Conservation (phyloP, 768 basidiomycete genomes). For the Dentipellis fragilis region DNA sequence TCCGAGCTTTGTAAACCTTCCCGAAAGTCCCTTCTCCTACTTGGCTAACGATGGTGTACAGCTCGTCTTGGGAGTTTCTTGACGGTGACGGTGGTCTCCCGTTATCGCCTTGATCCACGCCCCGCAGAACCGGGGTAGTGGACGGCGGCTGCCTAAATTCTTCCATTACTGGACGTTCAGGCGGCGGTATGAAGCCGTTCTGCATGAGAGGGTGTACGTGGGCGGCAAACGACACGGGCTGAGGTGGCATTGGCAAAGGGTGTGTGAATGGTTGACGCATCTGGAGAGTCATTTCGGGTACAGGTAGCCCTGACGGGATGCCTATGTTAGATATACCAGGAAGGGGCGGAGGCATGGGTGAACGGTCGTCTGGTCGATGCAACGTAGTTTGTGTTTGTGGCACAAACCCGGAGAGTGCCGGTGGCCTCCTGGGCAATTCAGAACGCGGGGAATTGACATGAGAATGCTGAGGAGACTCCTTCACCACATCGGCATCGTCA, state of each 20-base stretch:
- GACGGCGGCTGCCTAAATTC: not conserved
- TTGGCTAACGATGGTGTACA: constrained; percentile 84
- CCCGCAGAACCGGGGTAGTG: not conserved
- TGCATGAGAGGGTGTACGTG: too few relatives aligned
- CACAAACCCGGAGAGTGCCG: not conserved
- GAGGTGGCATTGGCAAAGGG: not conserved
- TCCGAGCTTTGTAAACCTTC: constrained; percentile 93
- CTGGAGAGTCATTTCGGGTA: not conserved
- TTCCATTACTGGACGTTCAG: constrained; percentile 1
- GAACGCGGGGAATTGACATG: not conserved
- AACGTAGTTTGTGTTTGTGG: not conserved
- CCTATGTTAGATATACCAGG: too few relatives aligned
- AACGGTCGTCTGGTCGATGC: too few relatives aligned
- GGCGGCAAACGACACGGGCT: constrained; percentile 3
- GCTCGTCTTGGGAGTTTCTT: constrained; percentile 29
- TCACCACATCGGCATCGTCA: constrained; percentile 30
- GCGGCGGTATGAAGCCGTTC: too few relatives aligned
- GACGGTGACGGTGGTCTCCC: constrained; percentile 11
- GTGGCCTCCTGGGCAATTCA: not conserved
- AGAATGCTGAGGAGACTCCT: not conserved
- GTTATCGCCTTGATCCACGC: constrained; percentile 2
- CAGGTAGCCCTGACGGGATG: not conserved
- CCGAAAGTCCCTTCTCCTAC: constrained; percentile 99
- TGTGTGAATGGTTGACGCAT: not conserved
- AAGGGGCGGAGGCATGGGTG: too few relatives aligned